phyloP scores from a whole-genome alignment of 495 filamentous ascomycete genomes.

The Astrothelium subdiscretum region DNA sequence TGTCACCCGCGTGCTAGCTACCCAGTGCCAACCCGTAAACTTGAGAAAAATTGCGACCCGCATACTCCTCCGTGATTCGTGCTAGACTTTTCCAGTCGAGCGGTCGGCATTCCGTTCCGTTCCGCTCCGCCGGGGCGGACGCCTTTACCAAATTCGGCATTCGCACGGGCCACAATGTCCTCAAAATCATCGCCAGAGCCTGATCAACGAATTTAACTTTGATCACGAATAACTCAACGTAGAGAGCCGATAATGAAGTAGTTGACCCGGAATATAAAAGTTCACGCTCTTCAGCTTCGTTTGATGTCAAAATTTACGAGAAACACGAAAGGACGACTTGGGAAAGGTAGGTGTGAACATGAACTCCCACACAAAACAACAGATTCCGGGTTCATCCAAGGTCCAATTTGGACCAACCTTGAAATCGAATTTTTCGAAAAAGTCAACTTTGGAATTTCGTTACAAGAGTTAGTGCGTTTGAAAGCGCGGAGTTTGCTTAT shows the following conservation, averaged over 20 bases:
- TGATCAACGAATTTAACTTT: not conserved
- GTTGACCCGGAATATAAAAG: not conserved
- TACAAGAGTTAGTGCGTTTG: not conserved
- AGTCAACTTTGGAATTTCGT: not conserved
- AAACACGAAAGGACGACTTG: not conserved
- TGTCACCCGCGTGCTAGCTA: too few species aligned
- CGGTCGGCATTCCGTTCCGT: not conserved
- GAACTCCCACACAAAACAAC: not conserved
- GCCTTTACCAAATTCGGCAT: not conserved
- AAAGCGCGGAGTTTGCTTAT: not conserved
- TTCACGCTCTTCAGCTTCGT: not conserved
- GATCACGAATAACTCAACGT: not conserved
- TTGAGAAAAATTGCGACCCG: too few species aligned
- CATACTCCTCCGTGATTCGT: too few species aligned
- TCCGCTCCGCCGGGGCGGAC: not conserved
- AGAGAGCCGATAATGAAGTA: not conserved
- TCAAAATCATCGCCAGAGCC: too few species aligned
- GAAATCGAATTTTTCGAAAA: not conserved
- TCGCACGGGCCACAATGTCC: not conserved
- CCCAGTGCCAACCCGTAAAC: too few species aligned
- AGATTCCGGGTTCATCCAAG: not conserved
- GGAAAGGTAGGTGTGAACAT: not conserved
- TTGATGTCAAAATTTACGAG: not conserved
- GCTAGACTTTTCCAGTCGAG: too few species aligned
- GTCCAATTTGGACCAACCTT: not conserved